phyloP scores from a whole-genome alignment of 2,329 filamentous ascomycete genomes.

The Fusarium acutatum region DNA sequence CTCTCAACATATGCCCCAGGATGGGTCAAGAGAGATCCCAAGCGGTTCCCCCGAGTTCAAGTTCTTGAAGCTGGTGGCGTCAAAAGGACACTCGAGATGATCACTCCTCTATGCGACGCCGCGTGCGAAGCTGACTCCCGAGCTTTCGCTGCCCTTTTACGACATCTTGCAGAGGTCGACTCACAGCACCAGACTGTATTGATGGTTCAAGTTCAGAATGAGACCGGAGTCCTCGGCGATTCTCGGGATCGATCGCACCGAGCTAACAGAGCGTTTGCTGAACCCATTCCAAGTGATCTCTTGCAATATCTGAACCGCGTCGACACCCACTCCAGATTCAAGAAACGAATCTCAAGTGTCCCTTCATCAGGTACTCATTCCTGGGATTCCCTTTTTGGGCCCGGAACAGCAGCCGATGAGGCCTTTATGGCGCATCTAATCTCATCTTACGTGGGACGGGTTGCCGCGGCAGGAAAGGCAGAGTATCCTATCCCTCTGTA shows the following conservation, averaged over 20 bases:
- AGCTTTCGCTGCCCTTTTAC: constrained; percentile 46
- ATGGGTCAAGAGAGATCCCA: constrained; percentile 49
- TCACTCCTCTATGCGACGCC: constrained; percentile 43
- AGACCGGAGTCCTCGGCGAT: constrained; percentile 61
- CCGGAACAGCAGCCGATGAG: constrained; percentile 43
- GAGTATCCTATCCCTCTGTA: constrained; percentile 47
- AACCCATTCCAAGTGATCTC: constrained; percentile 43
- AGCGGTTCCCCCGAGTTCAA: constrained; percentile 47
- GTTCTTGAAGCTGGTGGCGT: constrained; percentile 45
- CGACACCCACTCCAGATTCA: constrained; percentile 43
- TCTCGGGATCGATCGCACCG: constrained; percentile 55
- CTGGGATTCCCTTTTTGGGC: constrained; percentile 48
- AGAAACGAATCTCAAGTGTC: constrained; percentile 37
- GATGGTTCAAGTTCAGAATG: constrained; percentile 68
- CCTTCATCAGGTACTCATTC: constrained; percentile 39
- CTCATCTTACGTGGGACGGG: constrained; percentile 45
- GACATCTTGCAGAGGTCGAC: constrained; percentile 53
- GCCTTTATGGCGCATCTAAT: constrained; percentile 50
- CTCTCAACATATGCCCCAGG: constrained; percentile 48
- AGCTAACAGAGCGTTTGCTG: constrained; percentile 53
- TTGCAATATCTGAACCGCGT: constrained; percentile 37
- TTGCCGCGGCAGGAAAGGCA: constrained; percentile 47
- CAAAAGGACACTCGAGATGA: constrained; percentile 46
- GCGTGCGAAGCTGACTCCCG: constrained; percentile 44
- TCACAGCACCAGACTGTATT: constrained; percentile 57